Conservation (phyloP, 108 stramenopile genomes). For the Stephanodiscus minutulus region DNA sequence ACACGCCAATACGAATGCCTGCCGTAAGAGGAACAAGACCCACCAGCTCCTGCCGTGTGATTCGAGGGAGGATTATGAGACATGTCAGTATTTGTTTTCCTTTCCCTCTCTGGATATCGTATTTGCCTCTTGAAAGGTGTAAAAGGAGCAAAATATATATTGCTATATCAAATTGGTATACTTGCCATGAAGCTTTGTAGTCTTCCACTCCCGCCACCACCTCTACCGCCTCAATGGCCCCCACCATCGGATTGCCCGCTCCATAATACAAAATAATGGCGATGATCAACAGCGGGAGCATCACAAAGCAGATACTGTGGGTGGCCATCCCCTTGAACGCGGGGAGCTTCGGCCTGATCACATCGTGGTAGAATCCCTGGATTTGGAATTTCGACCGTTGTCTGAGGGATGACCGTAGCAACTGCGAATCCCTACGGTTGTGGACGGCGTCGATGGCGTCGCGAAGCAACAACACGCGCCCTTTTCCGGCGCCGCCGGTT, state of each 20-base stretch:
- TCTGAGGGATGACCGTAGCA: background rate
- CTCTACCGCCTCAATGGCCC: background rate
- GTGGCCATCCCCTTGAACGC: conserved; percentile 18
- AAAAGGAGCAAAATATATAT: conserved; percentile 1
- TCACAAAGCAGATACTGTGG: conserved; percentile 26
- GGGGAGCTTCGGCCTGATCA: conserved; percentile 40
- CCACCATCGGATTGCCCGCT: conserved; percentile 42
- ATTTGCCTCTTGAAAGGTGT: no score
- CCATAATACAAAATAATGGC: conserved; percentile 48
- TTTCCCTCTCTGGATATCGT: no score
- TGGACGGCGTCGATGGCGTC: background rate
- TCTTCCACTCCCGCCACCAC: conserved; percentile 6
- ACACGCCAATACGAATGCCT: conserved; percentile 31
- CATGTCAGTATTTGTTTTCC: background rate
- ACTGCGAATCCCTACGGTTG: conserved; percentile 3
- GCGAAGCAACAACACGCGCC: background rate
- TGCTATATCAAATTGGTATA: background rate
- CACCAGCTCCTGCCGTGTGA: conserved; percentile 34
- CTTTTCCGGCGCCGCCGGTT: conserved; percentile 22
- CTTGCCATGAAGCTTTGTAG: conserved; percentile 8
- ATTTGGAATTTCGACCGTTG: conserved; percentile 24
- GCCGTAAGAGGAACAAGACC: conserved; percentile 40
- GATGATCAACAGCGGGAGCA: conserved; percentile 30
- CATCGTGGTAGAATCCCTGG: conserved; percentile 31
- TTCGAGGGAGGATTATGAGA: background rate